These are phyloP conservation scores for Rhytidiadelphus loreus DNA, from an alignment of 225 moss, liverwort and hornwort species.

Conservation along the genomic window DNA sequence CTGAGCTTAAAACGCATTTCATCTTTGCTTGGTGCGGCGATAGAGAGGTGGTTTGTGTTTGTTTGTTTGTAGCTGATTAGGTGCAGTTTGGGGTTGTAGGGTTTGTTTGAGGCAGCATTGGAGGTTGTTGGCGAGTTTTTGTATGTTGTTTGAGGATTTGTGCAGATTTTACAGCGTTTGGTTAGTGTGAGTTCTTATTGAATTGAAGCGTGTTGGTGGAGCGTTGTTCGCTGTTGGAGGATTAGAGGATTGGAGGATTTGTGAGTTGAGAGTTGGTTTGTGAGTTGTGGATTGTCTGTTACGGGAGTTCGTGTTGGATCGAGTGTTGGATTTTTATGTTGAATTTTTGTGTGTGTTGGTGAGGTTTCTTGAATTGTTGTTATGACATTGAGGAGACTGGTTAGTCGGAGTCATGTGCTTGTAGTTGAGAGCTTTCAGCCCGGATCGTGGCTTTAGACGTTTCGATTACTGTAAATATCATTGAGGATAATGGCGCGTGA, in stretches of 20 bases:
- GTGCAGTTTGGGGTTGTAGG: background rate
- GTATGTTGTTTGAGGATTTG: background rate
- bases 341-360: too few relatives aligned
- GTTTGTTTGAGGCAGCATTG: background rate
- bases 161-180: background rate
- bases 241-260: background rate
- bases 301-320: background rate
- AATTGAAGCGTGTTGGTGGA: background rate
- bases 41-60: too few relatives aligned
- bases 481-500: slow-evolving; percentile 6
- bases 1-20: background rate
- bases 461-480: too few relatives aligned
- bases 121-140: background rate
- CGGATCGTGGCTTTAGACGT: background rate
- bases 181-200: background rate
- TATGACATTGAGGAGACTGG: background rate
- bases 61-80: background rate
- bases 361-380: background rate
- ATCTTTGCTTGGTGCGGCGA: background rate
- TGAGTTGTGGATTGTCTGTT: background rate
- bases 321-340: background rate
- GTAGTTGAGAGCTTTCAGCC: background rate
- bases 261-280: too few relatives aligned
- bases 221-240: background rate
- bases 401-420: background rate